Percentiles rank a stretch among this genome's conserved stretches.
Conservation (phyloP, 306 rosid genomes). For the Cucumis sativus region Cucumber_9930_V3 NC_026657.2:10181501-10182000, state of each 20-base stretch:
- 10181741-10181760: constrained; percentile 54
- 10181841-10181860: constrained; percentile 26
- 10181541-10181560: constrained; percentile 39
- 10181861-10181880: background rate
- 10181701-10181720: constrained; percentile 31
- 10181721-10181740: constrained; percentile 59
- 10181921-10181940: constrained; percentile 44
- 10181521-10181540: constrained; percentile 32
- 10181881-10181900: constrained; percentile 44
- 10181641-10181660: constrained; percentile 48
- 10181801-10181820: constrained; percentile 22
- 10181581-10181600: constrained; percentile 44
- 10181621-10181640: constrained; percentile 63
- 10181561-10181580: constrained; percentile 52
- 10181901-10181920: constrained; percentile 73
- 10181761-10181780: constrained; percentile 34
- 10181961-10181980: background rate
- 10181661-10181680: constrained; percentile 38
- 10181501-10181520: constrained; percentile 18
- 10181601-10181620: constrained; percentile 35
- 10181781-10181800: constrained; percentile 54
- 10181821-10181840: constrained; percentile 30
- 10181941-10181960: background rate
- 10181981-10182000: constrained; percentile 32
- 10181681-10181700: constrained; percentile 36